Conservation (phyloP, 257 asterid species). For the Lithospermum erythrorhizon region DNA sequence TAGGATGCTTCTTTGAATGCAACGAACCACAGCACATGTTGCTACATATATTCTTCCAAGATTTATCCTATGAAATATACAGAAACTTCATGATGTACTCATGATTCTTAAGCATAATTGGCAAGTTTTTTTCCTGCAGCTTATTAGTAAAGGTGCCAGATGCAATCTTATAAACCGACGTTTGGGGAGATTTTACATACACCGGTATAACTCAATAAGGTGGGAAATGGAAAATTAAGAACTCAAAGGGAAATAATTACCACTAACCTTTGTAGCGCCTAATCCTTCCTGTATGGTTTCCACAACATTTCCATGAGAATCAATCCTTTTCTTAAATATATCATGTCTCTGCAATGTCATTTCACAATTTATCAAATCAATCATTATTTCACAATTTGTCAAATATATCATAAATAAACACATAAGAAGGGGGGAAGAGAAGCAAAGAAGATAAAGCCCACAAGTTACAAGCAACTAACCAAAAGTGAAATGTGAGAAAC, state of each 20-base stretch:
- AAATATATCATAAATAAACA: no score
- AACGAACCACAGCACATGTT: no score
- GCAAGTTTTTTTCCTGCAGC: no score
- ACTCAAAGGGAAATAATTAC: background rate
- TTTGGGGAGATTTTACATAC: background rate
- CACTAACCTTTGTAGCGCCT: slow-evolving; percentile 85
- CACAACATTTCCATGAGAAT: slow-evolving; percentile 71
- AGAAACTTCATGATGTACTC: no score
- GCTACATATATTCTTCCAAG: no score
- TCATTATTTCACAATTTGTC: background rate
- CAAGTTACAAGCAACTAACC: slow-evolving; percentile 7
- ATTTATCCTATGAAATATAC: no score
- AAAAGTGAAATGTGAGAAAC: background rate
- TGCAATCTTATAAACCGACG: no score
- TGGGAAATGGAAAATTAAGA: background rate
- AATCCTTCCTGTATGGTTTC: slow-evolving; percentile 73
- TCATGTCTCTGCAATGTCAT: slow-evolving; percentile 70
- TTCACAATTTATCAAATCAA: slow-evolving; percentile 8
- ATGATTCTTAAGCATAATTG: no score
- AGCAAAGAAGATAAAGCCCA: no score
- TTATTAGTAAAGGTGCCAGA: no score
- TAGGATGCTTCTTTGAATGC: no score
- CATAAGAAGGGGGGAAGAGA: slow-evolving; percentile 3
- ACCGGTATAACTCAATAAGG: background rate
- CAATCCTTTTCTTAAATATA: slow-evolving; percentile 83